Percentiles rank a stretch among this genome's conserved stretches.
phyloP scores from a whole-genome alignment of 2,329 filamentous ascomycete genomes.

The Trichoderma afroharzianum region DNA sequence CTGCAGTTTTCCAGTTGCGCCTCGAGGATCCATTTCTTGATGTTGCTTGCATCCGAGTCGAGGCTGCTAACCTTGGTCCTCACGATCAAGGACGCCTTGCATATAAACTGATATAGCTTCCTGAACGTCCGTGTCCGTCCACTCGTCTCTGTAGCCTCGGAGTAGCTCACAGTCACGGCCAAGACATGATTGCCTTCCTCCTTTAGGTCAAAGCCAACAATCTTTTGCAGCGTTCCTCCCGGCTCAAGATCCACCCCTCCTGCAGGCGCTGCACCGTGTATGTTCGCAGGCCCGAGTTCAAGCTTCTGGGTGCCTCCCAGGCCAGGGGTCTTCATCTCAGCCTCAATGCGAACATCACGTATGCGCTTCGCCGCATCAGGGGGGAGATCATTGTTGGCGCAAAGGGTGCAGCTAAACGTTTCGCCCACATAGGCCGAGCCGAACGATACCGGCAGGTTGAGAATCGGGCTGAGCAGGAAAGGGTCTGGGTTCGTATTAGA shows the following conservation, averaged over 20 bases:
- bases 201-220: conserved; percentile 82
- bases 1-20: conserved; percentile 95
- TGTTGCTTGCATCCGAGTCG: conserved; percentile 1
- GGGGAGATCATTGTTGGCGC: conserved; percentile 79
- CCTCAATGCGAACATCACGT: conserved; percentile 75
- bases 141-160: conserved; percentile 71
- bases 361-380: conserved; percentile 47
- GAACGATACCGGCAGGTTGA: conserved; percentile 87
- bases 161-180: conserved; percentile 90
- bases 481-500: conserved; percentile 48
- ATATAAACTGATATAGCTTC: conserved; percentile 95
- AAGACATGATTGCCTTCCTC: conserved; percentile 94
- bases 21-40: conserved; percentile 69
- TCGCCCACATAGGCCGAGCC: conserved; percentile 95
- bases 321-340: conserved; percentile 92
- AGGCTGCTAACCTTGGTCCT: conserved; percentile 73
- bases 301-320: conserved; percentile 57
- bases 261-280: conserved; percentile 14
- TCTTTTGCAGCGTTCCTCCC: conserved; percentile 71
- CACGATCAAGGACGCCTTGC: conserved; percentile 84
- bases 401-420: conserved; percentile 89
- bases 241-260: conserved; percentile 49
- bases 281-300: conserved; percentile 46
- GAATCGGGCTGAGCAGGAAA: conserved; percentile 58
- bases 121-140: conserved; percentile 79